A percentile compares a stretch with the other conserved stretches of the same genome.
These are phyloP conservation scores for Termitomyces sp. DNA, from an alignment of 768 basidiomycete genomes.

Conservation along the genomic window DNA sequence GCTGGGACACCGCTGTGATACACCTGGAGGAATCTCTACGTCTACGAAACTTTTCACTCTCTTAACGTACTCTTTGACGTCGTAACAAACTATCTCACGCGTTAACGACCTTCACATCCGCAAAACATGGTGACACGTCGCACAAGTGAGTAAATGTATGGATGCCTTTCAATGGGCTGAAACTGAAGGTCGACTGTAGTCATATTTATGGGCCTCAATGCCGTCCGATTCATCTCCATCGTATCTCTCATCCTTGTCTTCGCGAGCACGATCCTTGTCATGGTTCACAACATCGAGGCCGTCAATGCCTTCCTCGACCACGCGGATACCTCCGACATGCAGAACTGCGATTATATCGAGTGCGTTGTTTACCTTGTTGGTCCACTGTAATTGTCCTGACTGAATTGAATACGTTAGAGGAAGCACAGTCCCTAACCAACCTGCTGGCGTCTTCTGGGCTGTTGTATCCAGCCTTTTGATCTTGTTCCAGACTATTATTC, in stretches of 20 bases:
- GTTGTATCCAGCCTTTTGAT: slow-evolving; percentile 84
- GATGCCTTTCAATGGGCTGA: not conserved
- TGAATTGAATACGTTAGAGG: slow-evolving; percentile 34
- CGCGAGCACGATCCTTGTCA: slow-evolving; percentile 67
- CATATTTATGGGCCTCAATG: slow-evolving; percentile 75
- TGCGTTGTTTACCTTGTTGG: slow-evolving; percentile 32
- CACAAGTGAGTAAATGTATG: slow-evolving; percentile 26
- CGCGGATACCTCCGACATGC: slow-evolving; percentile 34
- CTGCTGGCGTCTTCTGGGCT: slow-evolving; percentile 92
- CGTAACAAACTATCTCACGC: not conserved
- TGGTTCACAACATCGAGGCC: slow-evolving; percentile 74
- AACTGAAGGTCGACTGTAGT: slow-evolving; percentile 25
- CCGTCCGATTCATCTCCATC: slow-evolving; percentile 72
- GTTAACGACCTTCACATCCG: not conserved
- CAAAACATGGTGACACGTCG: slow-evolving; percentile 32
- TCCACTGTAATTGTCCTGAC: not conserved
- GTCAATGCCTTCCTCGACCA: slow-evolving; percentile 63
- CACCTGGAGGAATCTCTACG: slow-evolving; percentile 8
- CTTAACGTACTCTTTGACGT: slow-evolving; percentile 15
- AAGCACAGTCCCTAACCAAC: slow-evolving; percentile 90
- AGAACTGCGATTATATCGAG: slow-evolving; percentile 81
- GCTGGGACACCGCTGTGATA: slow-evolving; percentile 30
- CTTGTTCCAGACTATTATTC: slow-evolving; percentile 73
- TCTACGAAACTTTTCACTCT: slow-evolving; percentile 11
- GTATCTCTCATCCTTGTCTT: slow-evolving; percentile 80